phyloP scores from a whole-genome alignment of 1,284 basidiomycete species.

The Ceratobasidium sp. region DNA sequence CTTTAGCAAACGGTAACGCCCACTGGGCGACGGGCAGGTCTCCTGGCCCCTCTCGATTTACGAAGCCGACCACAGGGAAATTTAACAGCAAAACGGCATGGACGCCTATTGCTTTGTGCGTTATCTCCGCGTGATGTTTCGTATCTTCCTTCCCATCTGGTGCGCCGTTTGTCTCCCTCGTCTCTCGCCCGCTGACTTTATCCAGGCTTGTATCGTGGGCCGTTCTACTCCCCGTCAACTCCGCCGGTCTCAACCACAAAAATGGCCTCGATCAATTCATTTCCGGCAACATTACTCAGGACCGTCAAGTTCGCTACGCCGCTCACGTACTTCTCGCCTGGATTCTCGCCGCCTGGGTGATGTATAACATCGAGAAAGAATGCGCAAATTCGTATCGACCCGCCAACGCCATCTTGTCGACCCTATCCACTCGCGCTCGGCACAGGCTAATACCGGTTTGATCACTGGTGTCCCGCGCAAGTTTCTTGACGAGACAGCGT shows the following conservation, averaged over 20 bases:
- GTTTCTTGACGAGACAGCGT: constrained; percentile 70
- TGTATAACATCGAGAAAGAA: constrained; percentile 79
- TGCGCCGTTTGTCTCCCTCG: background rate
- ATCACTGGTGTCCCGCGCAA: constrained; percentile 79
- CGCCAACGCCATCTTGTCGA: constrained; percentile 79
- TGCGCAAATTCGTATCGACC: constrained; percentile 73
- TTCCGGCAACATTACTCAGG: constrained; percentile 60
- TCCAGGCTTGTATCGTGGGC: constrained; percentile 65
- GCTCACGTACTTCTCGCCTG: constrained; percentile 64
- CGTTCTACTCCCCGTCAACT: constrained; percentile 73
- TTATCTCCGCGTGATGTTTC: constrained; percentile 74
- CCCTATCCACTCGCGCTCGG: constrained; percentile 70
- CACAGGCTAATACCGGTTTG: constrained; percentile 83
- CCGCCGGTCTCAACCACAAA: constrained; percentile 60
- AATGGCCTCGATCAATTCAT: constrained; percentile 65
- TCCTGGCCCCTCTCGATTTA: constrained; percentile 73
- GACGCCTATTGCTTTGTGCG: constrained; percentile 82
- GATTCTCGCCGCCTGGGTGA: constrained; percentile 67
- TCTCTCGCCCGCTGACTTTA: too few species aligned
- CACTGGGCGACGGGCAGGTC: constrained; percentile 64
- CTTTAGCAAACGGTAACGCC: constrained; percentile 67
- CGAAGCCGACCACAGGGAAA: constrained; percentile 61
- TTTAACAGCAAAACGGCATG: constrained; percentile 69
- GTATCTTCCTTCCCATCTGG: constrained; percentile 76
- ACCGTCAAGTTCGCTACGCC: constrained; percentile 58